phyloP scores from a whole-genome alignment of 2,329 filamentous ascomycete species.

The Lasiodiplodia hormozganensis region DNA sequence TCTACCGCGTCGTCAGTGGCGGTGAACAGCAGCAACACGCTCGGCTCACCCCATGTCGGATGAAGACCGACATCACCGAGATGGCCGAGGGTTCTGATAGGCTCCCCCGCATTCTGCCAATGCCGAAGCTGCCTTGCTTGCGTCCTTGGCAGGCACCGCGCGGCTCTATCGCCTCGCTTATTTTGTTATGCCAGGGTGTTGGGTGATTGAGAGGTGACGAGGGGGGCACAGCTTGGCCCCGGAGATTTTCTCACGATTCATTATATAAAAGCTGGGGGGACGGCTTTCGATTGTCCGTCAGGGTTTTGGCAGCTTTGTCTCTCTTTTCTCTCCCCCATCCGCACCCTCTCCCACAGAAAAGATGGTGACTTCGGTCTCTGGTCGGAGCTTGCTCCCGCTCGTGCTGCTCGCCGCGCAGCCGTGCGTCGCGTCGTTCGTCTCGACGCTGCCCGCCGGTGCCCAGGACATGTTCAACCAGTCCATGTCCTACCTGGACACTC shows the following conservation, averaged over 20 bases:
- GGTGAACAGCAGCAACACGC: not conserved
- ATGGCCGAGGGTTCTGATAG: slow-evolving; percentile 19
- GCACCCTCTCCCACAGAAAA: not conserved
- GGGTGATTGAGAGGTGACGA: slow-evolving; percentile 2
- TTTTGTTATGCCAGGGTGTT: not conserved
- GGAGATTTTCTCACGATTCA: not conserved
- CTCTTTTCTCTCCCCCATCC: not conserved
- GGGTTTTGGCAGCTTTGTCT: not conserved
- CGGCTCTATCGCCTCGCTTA: slow-evolving; percentile 13
- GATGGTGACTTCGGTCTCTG: not conserved
- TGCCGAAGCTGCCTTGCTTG: not conserved
- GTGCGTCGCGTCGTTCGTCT: slow-evolving; percentile 13
- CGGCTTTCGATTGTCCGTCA: not conserved
- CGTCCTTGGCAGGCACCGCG: slow-evolving; percentile 17
- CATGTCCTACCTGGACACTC: slow-evolving; percentile 63
- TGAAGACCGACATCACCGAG: slow-evolving; percentile 15
- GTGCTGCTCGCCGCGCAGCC: slow-evolving; percentile 10
- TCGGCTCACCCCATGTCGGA: not conserved
- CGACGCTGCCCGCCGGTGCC: slow-evolving; percentile 10
- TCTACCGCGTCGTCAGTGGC: not conserved
- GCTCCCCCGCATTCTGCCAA: slow-evolving; percentile 5
- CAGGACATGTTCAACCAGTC: slow-evolving; percentile 51
- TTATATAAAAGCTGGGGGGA: not conserved
- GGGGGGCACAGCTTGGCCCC: not conserved
- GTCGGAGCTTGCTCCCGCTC: not conserved